A percentile compares a stretch with the other conserved stretches of the same genome.
phyloP scores from a whole-genome alignment of 306 rosid species.

The Medicago arabica region DNA sequence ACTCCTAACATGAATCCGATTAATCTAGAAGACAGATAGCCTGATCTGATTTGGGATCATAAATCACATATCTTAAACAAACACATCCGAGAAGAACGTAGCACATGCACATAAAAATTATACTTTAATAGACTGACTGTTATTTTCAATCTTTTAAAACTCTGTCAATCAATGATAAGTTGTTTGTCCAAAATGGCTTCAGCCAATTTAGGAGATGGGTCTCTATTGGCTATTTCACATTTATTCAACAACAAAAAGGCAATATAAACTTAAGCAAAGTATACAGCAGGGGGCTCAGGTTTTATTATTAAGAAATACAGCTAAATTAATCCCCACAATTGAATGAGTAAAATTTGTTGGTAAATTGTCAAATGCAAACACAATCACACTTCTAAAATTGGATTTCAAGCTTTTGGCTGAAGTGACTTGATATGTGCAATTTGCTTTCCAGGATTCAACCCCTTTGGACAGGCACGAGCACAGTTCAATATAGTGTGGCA shows the following conservation, averaged over 20 bases:
- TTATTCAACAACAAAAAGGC: slow-evolving; percentile 47
- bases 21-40: background rate
- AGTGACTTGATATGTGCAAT: slow-evolving; percentile 79
- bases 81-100: background rate
- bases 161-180: background rate
- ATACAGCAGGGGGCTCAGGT: slow-evolving; percentile 53
- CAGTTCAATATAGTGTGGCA: slow-evolving; percentile 99
- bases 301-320: slow-evolving; percentile 55
- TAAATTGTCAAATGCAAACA: slow-evolving; percentile 44
- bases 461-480: slow-evolving; percentile 97
- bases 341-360: slow-evolving; percentile 45
- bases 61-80: slow-evolving; percentile 14
- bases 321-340: slow-evolving; percentile 41
- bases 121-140: background rate
- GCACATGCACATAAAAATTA: background rate
- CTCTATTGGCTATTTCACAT: slow-evolving; percentile 40
- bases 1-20: slow-evolving; percentile 35
- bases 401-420: slow-evolving; percentile 49
- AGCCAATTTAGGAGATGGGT: slow-evolving; percentile 24
- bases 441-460: slow-evolving; percentile 97
- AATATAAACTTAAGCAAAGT: slow-evolving; percentile 40
- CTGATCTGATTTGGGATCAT: background rate
- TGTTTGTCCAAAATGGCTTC: slow-evolving; percentile 21
- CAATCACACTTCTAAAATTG: slow-evolving; percentile 43
- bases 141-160: background rate